Percentiles rank a stretch among this genome's conserved stretches.
These are phyloP conservation scores for Xylaria sp. DNA, from an alignment of 2,329 filamentous ascomycete genomes.

Conservation along the genomic window DNA sequence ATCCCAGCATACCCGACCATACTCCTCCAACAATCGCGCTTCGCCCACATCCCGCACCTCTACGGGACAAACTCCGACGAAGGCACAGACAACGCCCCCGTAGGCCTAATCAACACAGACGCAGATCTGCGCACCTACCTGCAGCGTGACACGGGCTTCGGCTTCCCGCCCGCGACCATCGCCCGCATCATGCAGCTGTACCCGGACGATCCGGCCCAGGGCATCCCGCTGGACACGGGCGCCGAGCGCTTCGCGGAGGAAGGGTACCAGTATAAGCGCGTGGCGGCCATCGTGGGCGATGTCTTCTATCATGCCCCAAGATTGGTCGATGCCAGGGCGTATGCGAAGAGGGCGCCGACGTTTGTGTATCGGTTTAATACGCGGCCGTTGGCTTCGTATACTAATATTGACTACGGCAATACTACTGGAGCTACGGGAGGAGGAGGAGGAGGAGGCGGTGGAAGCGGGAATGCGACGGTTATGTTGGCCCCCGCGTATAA, in stretches of 20 bases:
- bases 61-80: constrained; percentile 74
- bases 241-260: constrained; percentile 49
- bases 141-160: constrained; percentile 39
- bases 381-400: constrained; percentile 37
- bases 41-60: constrained; percentile 72
- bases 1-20: constrained; percentile 62
- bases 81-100: constrained; percentile 55
- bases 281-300: constrained; percentile 66
- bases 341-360: constrained; percentile 53
- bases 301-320: constrained; percentile 65
- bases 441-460: not conserved
- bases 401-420: constrained; percentile 2
- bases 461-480: constrained; percentile 14
- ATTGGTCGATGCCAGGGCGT: constrained; percentile 61
- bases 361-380: constrained; percentile 74
- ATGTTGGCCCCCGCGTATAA: constrained; percentile 49
- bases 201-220: constrained; percentile 61
- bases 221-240: constrained; percentile 58
- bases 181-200: constrained; percentile 58
- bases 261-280: constrained; percentile 64
- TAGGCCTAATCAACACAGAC: constrained; percentile 44
- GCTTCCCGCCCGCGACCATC: constrained; percentile 44
- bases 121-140: constrained; percentile 42
- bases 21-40: constrained; percentile 67
- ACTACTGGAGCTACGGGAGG: constrained; percentile 34